Evolutionary conservation across 2,329 filamentous ascomycete genomes (phyloP).

Genomic region (Talaromyces sp.): DNA sequence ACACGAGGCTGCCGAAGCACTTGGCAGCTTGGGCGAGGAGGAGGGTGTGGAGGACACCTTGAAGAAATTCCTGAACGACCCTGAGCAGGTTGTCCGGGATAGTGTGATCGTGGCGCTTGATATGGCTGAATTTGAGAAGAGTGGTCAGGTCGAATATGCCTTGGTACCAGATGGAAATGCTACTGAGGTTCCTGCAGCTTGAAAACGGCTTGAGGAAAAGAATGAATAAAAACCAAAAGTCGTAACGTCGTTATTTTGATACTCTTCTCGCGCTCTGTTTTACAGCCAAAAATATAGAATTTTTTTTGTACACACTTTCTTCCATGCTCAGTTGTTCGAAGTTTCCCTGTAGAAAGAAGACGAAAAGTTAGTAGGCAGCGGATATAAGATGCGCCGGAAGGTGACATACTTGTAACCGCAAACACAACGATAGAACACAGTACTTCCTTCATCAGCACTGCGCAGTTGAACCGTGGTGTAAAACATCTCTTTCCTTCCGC

Average conservation of each 20-base stretch:
- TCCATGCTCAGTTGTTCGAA: conserved; percentile 35
- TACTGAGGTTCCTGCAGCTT: conserved; percentile 32
- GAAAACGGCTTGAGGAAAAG: conserved; percentile 18
- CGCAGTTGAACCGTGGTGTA: conserved; percentile 85
- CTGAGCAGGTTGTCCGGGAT: conserved; percentile 90
- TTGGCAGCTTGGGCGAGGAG: conserved; percentile 91
- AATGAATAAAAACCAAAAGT: conserved; percentile 20
- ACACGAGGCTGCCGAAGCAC: conserved; percentile 93
- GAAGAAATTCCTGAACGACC: conserved; percentile 81
- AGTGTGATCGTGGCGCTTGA: conserved; percentile 94
- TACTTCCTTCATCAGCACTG: conserved; percentile 92
- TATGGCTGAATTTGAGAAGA: conserved; percentile 97
- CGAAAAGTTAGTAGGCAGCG: conserved; percentile 23
- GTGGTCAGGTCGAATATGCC: conserved; percentile 86
- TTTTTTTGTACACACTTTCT: conserved; percentile 17
- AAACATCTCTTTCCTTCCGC: conserved; percentile 78
- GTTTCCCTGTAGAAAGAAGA: conserved; percentile 34
- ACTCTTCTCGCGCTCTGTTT: conserved; percentile 31
- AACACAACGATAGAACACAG: conserved; percentile 85
- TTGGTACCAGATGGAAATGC: conserved; percentile 68
- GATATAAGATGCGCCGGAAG: background rate
- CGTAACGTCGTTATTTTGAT: conserved; percentile 33
- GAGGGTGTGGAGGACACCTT: conserved; percentile 87
- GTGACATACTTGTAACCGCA: conserved; percentile 76
- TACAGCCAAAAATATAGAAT: conserved; percentile 29